Evolutionary conservation across 495 filamentous ascomycete species (phyloP).

Genomic region (Hypomontagnella submonticulosa): DNA sequence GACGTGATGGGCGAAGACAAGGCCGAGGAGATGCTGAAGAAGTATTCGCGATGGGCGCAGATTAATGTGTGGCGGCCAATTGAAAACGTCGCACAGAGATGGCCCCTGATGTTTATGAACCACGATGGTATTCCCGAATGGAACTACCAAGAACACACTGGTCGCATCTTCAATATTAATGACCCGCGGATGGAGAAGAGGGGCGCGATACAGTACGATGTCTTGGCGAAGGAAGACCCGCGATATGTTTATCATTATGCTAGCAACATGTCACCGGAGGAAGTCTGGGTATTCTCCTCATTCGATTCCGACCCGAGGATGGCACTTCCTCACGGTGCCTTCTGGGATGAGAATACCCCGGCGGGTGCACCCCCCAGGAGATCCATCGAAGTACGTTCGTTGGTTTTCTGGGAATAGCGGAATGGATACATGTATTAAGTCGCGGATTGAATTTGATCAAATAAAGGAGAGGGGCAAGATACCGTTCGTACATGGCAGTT

Average conservation of each 20-base stretch:
- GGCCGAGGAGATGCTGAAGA: slow-evolving; percentile 6
- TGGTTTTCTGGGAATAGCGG: not conserved
- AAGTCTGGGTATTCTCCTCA: slow-evolving; percentile 2
- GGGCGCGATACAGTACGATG: not conserved
- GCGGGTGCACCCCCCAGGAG: not conserved
- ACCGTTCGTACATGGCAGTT: too few relatives aligned
- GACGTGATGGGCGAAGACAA: not conserved
- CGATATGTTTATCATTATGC: slow-evolving; percentile 6
- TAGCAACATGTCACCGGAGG: slow-evolving; percentile 1
- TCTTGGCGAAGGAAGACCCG: not conserved
- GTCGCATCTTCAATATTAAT: slow-evolving; percentile 1
- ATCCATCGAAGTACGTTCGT: slow-evolving; percentile 1
- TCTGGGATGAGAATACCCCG: slow-evolving; percentile 3
- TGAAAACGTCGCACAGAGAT: slow-evolving; percentile 1
- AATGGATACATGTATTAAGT: too few relatives aligned
- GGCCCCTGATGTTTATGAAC: slow-evolving; percentile 7
- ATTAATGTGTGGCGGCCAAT: slow-evolving; percentile 6
- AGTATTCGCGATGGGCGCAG: slow-evolving; percentile 1
- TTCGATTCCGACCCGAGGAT: not conserved
- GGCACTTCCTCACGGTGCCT: not conserved
- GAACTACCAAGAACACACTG: not conserved
- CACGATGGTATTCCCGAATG: not conserved
- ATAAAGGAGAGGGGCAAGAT: too few relatives aligned
- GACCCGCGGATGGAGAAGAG: not conserved
- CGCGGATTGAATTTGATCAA: too few relatives aligned